Percentiles rank a stretch among this genome's conserved stretches.
Conservation (phyloP, 2,329 filamentous ascomycete species). For the Aureobasidium sp. region DNA sequence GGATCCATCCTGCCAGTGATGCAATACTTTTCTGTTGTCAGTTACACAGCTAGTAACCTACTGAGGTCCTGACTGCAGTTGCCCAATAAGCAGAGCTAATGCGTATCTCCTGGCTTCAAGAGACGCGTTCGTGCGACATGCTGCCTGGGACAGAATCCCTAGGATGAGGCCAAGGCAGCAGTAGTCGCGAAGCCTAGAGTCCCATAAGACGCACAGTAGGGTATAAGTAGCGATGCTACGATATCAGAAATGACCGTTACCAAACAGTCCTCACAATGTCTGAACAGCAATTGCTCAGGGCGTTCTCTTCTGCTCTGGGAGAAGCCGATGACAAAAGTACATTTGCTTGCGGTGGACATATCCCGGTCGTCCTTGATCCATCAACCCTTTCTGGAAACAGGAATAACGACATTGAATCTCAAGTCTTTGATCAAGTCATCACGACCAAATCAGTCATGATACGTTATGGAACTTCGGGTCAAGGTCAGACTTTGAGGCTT, state of each 20-base stretch:
- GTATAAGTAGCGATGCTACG: not conserved
- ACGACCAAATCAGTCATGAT: slow-evolving; percentile 1
- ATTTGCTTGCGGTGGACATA: slow-evolving; percentile 4
- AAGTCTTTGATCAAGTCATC: not conserved
- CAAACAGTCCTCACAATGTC: not conserved
- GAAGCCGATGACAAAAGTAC: not conserved
- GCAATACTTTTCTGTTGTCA: not conserved
- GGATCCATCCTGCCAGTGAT: too few relatives aligned
- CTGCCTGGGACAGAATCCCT: not conserved
- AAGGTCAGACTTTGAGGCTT: not conserved
- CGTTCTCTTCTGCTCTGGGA: not conserved
- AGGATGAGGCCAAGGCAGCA: not conserved
- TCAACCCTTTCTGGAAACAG: not conserved
- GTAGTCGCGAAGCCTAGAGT: not conserved
- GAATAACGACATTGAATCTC: not conserved
- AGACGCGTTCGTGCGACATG: not conserved
- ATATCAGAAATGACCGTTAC: not conserved
- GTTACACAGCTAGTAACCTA: too few relatives aligned
- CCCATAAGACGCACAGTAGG: too few relatives aligned
- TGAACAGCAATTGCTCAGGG: not conserved
- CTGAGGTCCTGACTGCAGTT: not conserved
- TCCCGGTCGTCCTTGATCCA: not conserved
- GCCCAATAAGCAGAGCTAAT: not conserved
- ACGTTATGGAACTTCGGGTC: not conserved
- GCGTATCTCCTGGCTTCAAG: not conserved